Base-by-base conservation (phyloP, 768 basidiomycete species). In the Termitomyces sp. region DNA sequence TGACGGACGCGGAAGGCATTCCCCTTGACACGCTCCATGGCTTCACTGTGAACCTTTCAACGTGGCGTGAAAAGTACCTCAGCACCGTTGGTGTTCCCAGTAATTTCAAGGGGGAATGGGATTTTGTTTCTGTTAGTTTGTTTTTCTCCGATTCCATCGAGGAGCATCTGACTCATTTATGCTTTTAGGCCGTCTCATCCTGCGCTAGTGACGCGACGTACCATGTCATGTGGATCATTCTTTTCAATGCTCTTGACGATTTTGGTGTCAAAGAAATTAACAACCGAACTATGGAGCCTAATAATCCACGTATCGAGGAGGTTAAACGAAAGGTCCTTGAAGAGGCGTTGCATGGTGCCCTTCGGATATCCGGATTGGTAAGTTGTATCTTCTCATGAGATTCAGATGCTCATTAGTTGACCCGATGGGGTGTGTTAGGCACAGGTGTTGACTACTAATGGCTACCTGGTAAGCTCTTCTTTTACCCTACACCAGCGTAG, bases 221-320 rank as follows among this genome's bases (percentile, higher is more conserved):
- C 66, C 94, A 97, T 71, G 83, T 89, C 62, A 88, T 95, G 83
- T 96, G 91, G 92, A 85, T 94, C 56, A 82, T 86, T 39, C 70
- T 94, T 4, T 88, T 89, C 68, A 84, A 79, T 58, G 92, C 93
- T 1, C 70, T 96, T 58, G 87, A 91, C 54, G 92, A 95, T 54
- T 93, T 82, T 64, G 92, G 92, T 11, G 76, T 96, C 54, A 83
- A 83, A 57, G 92, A 94, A 62, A 69, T 83, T 56, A 88, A 87
- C 65, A 73, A 79, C 44, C 60, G 69, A 41, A 60, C 62, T 11
- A 64, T 70, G 31, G 59, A 75, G 22, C 70, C 70, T 29, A 77
- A 75, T 56, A 70, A 74, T 44, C 60, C 67, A 18, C 77, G 83
- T 52, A 83, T 89, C 43, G 86, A 89, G 61, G 75, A 74, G 42